Percentiles rank a stretch among this genome's conserved stretches.
Evolutionary conservation across 176 grass and related monocot species (phyloP).

Genomic region (Oryza coarctata): DNA sequence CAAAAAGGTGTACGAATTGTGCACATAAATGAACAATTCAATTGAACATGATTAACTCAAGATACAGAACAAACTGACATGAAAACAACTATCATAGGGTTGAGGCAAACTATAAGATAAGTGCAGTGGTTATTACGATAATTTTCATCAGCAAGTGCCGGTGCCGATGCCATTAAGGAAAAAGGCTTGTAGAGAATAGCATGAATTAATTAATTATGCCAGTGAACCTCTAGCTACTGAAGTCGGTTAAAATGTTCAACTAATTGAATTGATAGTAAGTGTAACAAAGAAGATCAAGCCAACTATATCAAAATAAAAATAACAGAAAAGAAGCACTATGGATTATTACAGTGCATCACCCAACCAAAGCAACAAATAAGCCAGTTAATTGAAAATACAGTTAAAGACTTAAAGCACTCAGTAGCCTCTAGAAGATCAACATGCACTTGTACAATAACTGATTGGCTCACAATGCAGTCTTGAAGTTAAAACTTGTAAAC

Average conservation of each 20-base stretch:
- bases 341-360: slow-evolving; percentile 15
- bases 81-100: neutral
- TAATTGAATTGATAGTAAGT: slow-evolving; percentile 33
- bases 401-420: slow-evolving; percentile 11
- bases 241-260: slow-evolving; percentile 19
- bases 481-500: slow-evolving; percentile 39
- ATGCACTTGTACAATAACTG: neutral
- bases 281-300: neutral
- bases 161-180: slow-evolving; percentile 7
- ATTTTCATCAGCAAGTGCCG: neutral
- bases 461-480: neutral
- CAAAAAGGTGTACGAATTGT: neutral
- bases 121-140: neutral
- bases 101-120: neutral
- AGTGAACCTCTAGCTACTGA: slow-evolving; percentile 24
- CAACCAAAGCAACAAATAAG: slow-evolving; percentile 2
- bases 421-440: slow-evolving; percentile 8
- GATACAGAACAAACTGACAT: slow-evolving; percentile 18
- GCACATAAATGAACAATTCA: slow-evolving; percentile 5
- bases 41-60: slow-evolving; percentile 17
- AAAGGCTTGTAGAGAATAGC: neutral
- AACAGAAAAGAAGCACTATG: neutral
- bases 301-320: neutral
- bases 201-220: slow-evolving; percentile 18
- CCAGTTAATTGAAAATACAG: neutral